Percentiles rank a stretch among this genome's conserved stretches.
These are phyloP conservation scores for Pyrenochaeta sp. DNA, from an alignment of 2,329 filamentous ascomycete genomes.

Conservation along the genomic window DNA sequence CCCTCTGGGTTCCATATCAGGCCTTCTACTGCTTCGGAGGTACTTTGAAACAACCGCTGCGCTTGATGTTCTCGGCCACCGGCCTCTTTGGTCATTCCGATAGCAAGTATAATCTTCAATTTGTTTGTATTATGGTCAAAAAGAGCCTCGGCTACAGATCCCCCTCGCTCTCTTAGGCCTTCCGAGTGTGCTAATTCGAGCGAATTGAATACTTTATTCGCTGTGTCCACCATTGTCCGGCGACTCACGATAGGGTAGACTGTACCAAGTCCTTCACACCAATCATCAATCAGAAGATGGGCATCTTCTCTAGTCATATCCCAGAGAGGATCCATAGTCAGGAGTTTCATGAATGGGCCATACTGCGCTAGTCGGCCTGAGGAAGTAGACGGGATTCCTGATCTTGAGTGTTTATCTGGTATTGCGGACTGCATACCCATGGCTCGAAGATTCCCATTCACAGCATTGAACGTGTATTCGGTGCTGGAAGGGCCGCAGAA, in stretches of 20 bases:
- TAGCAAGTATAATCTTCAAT: conserved; percentile 16
- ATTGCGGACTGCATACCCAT: conserved; percentile 19
- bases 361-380: conserved; percentile 14
- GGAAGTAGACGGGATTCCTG: conserved; percentile 7
- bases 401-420: conserved; percentile 7
- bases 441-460: conserved; percentile 19
- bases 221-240: conserved; percentile 7
- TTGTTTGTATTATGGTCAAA: conserved; percentile 20
- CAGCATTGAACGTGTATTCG: conserved; percentile 17
- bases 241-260: conserved; percentile 14
- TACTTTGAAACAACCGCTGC: conserved; percentile 15
- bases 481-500: conserved; percentile 17
- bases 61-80: conserved; percentile 17
- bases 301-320: conserved; percentile 16
- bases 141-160: conserved; percentile 15
- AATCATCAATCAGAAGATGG: conserved; percentile 11
- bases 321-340: conserved; percentile 19
- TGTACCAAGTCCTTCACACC: conserved; percentile 14
- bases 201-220: conserved; percentile 9
- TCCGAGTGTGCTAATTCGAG: conserved; percentile 9
- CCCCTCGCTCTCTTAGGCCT: conserved; percentile 12
- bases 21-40: conserved; percentile 16
- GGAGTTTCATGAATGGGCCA: conserved; percentile 16
- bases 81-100: conserved; percentile 14
- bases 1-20: conserved; percentile 20